Conservation (phyloP, 768 basidiomycete species). For the Cubamyces lactineus region DNA sequence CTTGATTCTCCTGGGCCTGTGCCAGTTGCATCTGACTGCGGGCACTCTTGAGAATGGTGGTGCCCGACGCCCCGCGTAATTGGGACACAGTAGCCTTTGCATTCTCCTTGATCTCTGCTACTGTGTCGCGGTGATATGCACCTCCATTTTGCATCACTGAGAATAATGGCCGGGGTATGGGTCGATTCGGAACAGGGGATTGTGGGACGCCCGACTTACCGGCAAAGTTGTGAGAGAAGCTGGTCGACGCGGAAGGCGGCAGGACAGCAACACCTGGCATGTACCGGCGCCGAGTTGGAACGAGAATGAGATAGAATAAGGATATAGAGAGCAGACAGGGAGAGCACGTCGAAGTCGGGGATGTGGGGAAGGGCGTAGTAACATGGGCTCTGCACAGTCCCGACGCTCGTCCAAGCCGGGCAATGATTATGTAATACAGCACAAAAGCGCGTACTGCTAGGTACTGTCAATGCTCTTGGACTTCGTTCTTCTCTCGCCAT, state of each 20-base stretch:
- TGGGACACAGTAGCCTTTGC: constrained; percentile 52
- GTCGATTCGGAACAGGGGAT: constrained; percentile 10
- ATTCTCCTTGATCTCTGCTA: constrained; percentile 52
- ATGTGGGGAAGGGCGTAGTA: constrained; percentile 15
- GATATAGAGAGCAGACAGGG: constrained; percentile 14
- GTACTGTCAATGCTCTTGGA: too few relatives aligned
- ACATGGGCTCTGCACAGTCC: not conserved
- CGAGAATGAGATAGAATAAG: constrained; percentile 23
- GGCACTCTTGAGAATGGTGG: constrained; percentile 65
- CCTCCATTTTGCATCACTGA: constrained; percentile 47
- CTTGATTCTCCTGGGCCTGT: constrained; percentile 53
- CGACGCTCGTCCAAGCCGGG: constrained; percentile 9
- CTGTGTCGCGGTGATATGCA: constrained; percentile 30
- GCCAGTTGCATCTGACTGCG: constrained; percentile 58
- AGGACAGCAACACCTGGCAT: constrained; percentile 50
- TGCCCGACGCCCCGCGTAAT: constrained; percentile 60
- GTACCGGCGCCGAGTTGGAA: constrained; percentile 2
- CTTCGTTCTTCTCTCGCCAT: too few relatives aligned
- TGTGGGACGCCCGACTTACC: constrained; percentile 30
- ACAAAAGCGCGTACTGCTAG: too few relatives aligned
- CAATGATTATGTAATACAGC: constrained; percentile 6
- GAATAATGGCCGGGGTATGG: constrained; percentile 19
- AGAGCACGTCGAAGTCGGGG: not conserved
- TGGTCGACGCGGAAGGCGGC: constrained; percentile 40
- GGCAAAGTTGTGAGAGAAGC: constrained; percentile 21